Percentiles rank a stretch among this genome's conserved stretches.
These are phyloP conservation scores for Puccinellia tenuiflora DNA, from an alignment of 176 grass and related monocot species.

Conservation along the genomic window DNA sequence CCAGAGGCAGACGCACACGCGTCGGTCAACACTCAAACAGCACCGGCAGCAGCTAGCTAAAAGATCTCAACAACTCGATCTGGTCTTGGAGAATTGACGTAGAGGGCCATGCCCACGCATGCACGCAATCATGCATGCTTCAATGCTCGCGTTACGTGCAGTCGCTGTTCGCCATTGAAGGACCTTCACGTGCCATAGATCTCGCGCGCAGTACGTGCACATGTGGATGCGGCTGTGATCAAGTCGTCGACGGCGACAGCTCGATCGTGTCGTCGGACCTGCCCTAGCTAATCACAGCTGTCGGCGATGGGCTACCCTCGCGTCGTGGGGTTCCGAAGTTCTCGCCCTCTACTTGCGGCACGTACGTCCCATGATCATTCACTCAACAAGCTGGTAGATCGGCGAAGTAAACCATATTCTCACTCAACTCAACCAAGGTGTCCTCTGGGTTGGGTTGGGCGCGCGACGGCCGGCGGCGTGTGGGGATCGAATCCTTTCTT, in stretches of 20 bases:
- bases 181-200: neutral
- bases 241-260: neutral
- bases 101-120: neutral
- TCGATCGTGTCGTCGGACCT: neutral
- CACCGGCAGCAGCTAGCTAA: too few species aligned
- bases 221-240: neutral
- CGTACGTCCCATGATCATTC: too few species aligned
- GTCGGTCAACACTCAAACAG: too few species aligned
- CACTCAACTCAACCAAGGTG: conserved; percentile 6
- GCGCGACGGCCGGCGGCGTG: too few species aligned
- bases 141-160: neutral
- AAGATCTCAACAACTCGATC: neutral
- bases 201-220: neutral
- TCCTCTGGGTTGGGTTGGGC: too few species aligned
- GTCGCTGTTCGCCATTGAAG: neutral
- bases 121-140: neutral
- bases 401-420: conserved; percentile 1
- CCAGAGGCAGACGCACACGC: too few species aligned
- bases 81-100: neutral
- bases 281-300: neutral
- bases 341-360: neutral
- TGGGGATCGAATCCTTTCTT: neutral
- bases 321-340: neutral
- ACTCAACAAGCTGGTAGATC: too few species aligned
- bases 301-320: neutral